A percentile compares a stretch with the other conserved stretches of the same genome.
These are phyloP conservation scores for Candida fluviatilis DNA, from an alignment of 805 yeast genomes.

Conservation along the genomic window DNA sequence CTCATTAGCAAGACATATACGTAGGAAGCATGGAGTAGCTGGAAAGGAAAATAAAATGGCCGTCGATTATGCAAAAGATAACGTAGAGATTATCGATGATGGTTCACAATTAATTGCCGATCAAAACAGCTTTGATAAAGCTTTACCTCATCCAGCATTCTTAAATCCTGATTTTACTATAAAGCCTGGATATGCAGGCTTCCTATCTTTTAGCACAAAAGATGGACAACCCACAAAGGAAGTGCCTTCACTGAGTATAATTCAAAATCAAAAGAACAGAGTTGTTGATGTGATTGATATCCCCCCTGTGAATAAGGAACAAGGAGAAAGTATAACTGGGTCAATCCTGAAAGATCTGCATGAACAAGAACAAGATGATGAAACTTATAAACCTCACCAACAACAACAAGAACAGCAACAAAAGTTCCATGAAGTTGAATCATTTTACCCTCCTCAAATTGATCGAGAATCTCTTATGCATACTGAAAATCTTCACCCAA, in stretches of 20 bases:
- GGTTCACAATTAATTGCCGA: conserved; percentile 11
- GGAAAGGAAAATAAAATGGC: conserved; percentile 43
- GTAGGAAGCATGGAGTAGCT: conserved; percentile 41
- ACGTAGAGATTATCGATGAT: conserved; percentile 37
- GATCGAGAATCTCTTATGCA: too few species aligned
- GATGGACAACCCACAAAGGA: conserved; percentile 5
- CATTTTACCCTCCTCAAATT: too few species aligned
- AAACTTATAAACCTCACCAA: not conserved
- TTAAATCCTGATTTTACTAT: conserved; percentile 27
- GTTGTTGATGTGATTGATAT: conserved; percentile 10
- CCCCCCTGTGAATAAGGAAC: conserved; percentile 6
- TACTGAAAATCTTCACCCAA: too few species aligned
- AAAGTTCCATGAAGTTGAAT: too few species aligned
- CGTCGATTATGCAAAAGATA: conserved; percentile 40
- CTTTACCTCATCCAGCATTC: conserved; percentile 28
- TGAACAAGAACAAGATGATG: conserved; percentile 5
- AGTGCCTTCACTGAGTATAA: conserved; percentile 4
- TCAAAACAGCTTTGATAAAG: conserved; percentile 12
- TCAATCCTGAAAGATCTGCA: not conserved
- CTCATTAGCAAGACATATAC: conserved; percentile 39
- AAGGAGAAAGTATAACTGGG: not conserved
- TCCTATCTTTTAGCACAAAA: conserved; percentile 24
- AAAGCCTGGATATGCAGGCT: conserved; percentile 27
- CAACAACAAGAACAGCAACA: conserved; percentile 3
- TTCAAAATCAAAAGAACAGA: conserved; percentile 7